Evolutionary conservation across 2,329 filamentous ascomycete genomes (phyloP).

Genomic region (Colletotrichum plurivorum): DNA sequence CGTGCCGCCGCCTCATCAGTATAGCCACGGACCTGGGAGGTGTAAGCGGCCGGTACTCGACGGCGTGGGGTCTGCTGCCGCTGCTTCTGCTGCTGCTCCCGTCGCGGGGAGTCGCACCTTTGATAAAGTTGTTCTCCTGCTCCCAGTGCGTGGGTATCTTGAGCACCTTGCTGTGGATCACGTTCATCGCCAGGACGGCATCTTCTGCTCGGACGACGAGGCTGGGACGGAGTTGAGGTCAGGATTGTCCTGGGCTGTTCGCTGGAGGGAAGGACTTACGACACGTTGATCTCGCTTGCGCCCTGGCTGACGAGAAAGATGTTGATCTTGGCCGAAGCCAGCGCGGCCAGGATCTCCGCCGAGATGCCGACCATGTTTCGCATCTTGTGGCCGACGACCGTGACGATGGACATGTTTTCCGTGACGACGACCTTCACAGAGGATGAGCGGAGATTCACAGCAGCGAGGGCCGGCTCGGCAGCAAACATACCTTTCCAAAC

Average conservation of each 20-base stretch:
- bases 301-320: conserved; percentile 64
- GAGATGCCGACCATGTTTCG: conserved; percentile 94
- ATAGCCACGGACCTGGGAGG: conserved; percentile 38
- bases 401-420: conserved; percentile 93
- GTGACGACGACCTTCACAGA: conserved; percentile 26
- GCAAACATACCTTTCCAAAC: conserved; percentile 84
- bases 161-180: conserved; percentile 84
- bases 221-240: background rate
- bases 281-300: conserved; percentile 99
- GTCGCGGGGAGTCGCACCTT: conserved; percentile 28
- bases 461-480: too few species aligned
- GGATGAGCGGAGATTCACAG: background rate
- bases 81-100: too few species aligned
- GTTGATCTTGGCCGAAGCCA: conserved; percentile 37
- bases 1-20: conserved; percentile 20
- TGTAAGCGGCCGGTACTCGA: conserved; percentile 26
- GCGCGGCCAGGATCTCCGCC: conserved; percentile 30
- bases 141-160: conserved; percentile 37
- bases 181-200: conserved; percentile 92
- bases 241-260: background rate
- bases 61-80: background rate
- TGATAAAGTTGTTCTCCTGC: conserved; percentile 35
- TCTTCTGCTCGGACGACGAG: conserved; percentile 91
- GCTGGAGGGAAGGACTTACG: conserved; percentile 64
- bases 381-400: conserved; percentile 93